Percentiles rank a stretch among this genome's conserved stretches.
Conservation (phyloP, 441 rosid genomes). For the Cnidoscolus chayamansa region DNA sequence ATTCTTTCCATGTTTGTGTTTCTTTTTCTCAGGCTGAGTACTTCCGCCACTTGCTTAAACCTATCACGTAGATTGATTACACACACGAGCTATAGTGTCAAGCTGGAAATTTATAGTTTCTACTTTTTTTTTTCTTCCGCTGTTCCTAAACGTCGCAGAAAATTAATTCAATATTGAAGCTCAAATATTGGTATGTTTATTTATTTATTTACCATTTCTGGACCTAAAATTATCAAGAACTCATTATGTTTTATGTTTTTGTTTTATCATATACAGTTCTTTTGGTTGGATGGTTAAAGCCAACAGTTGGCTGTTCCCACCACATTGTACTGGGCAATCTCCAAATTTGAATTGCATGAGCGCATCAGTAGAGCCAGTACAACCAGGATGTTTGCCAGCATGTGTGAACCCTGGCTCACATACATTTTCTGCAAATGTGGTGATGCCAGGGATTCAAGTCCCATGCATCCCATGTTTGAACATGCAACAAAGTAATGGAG, state of each 20-base stretch:
- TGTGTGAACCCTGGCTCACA: conserved; percentile 34
- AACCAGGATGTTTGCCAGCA: conserved; percentile 45
- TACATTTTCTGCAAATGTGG: conserved; percentile 32
- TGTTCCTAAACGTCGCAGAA: conserved; percentile 34
- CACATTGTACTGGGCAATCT: conserved; percentile 27
- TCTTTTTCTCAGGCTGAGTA: conserved; percentile 64
- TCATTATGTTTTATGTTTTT: conserved; percentile 6
- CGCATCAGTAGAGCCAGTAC: conserved; percentile 39
- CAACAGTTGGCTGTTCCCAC: conserved; percentile 28
- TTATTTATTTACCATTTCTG: conserved; percentile 14
- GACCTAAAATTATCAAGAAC: background rate
- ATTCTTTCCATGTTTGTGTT: conserved; percentile 6
- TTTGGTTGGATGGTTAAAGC: conserved; percentile 48
- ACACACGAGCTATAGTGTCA: conserved; percentile 25
- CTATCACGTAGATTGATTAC: conserved; percentile 66
- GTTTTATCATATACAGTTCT: conserved; percentile 19
- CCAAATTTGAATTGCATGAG: conserved; percentile 41
- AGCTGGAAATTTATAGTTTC: conserved; percentile 37
- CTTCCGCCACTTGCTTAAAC: conserved; percentile 82
- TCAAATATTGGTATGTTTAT: conserved; percentile 37
- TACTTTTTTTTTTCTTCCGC: conserved; percentile 22
- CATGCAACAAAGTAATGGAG: conserved; percentile 35
- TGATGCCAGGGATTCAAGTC: conserved; percentile 30
- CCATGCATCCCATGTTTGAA: conserved; percentile 35
- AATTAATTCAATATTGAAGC: conserved; percentile 33